Conservation (phyloP, 352 stramenopile genomes). For the Pythium vanterpoolii region DNA sequence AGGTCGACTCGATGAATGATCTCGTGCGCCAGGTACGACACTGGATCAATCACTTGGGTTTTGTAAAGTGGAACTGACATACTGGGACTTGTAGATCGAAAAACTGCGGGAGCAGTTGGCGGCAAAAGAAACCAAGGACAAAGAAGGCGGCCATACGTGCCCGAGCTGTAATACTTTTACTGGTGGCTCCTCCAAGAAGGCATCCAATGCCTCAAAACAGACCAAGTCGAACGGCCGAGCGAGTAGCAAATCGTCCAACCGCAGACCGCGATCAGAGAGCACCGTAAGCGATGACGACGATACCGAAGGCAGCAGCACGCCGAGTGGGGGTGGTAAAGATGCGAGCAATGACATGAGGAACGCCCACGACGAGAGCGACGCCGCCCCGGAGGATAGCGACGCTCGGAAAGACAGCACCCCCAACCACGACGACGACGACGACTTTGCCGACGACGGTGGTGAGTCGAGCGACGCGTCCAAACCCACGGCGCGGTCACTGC, state of each 20-base stretch:
- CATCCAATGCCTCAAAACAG: not conserved
- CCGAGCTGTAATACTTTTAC: constrained; percentile 30
- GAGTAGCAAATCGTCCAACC: constrained; percentile 10
- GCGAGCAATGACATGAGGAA: constrained; percentile 10
- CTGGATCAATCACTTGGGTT: not conserved
- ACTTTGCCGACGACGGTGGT: constrained; percentile 27
- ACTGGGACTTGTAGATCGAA: constrained; percentile 36
- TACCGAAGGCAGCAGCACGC: constrained; percentile 4
- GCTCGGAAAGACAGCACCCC: constrained; percentile 23
- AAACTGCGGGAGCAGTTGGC: constrained; percentile 48
- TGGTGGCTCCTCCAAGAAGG: not conserved
- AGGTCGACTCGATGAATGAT: constrained; percentile 81
- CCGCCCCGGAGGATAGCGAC: constrained; percentile 23
- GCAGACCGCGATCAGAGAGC: constrained; percentile 24
- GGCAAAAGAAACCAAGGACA: constrained; percentile 16
- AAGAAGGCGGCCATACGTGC: constrained; percentile 23
- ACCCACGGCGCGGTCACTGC: constrained; percentile 46
- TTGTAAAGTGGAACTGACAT: not conserved
- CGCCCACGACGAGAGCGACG: constrained; percentile 29
- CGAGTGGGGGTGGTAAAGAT: no score
- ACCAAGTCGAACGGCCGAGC: constrained; percentile 17
- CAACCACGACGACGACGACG: constrained; percentile 30
- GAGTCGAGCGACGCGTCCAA: constrained; percentile 50
- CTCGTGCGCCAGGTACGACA: constrained; percentile 59
- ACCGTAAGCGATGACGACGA: constrained; percentile 24